phyloP scores from a whole-genome alignment of 75 land plant genomes.

The Cunninghamia lanceolata region DNA sequence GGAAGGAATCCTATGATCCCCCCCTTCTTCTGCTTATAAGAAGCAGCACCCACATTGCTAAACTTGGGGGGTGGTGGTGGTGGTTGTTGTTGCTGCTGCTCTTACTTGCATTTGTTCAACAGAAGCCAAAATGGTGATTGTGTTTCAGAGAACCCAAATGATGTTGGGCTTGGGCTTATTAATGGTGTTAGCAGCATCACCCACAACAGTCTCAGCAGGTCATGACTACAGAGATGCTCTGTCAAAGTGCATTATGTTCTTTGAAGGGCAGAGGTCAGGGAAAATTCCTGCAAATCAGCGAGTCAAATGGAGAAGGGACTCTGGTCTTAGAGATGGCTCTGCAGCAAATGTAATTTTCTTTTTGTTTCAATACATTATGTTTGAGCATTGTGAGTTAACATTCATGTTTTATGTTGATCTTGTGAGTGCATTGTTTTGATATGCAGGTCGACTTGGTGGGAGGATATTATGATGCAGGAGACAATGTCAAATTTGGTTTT shows the following conservation, averaged over 20 bases:
- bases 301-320: slow-evolving; percentile 26
- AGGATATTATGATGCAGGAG: slow-evolving; percentile 71
- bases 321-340: slow-evolving; percentile 26
- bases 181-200: not conserved
- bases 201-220: not conserved
- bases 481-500: slow-evolving; percentile 65
- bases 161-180: not conserved
- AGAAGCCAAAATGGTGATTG: not conserved
- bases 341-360: not conserved
- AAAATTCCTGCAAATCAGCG: slow-evolving; percentile 20
- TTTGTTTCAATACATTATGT: not conserved
- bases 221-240: slow-evolving; percentile 27
- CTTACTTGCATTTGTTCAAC: not conserved
- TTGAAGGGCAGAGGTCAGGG: slow-evolving; percentile 37
- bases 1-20: not conserved
- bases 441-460: slow-evolving; percentile 37
- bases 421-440: not conserved
- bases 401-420: not conserved
- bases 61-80: not conserved
- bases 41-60: not conserved
- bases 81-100: not conserved
- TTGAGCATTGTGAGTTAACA: not conserved
- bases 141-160: not conserved
- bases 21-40: not conserved
- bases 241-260: slow-evolving; percentile 24